Percentiles rank a stretch among this genome's conserved stretches.
phyloP scores from a whole-genome alignment of 805 yeast species.

The Zygoascus ofunaensis region DNA sequence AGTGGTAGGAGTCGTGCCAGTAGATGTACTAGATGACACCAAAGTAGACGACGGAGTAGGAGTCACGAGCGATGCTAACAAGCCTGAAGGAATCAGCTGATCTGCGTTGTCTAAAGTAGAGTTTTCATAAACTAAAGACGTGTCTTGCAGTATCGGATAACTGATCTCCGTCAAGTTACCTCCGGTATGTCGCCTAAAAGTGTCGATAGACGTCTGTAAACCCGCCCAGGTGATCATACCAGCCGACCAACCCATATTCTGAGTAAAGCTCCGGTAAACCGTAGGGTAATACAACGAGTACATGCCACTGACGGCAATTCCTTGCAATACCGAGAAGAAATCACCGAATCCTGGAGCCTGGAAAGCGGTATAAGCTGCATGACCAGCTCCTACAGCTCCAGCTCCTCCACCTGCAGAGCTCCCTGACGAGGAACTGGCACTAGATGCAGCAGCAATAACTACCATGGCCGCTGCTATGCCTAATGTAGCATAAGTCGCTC shows the following conservation, averaged over 20 bases:
- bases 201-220: constrained; percentile 25
- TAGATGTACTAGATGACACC: not conserved
- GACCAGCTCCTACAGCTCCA: constrained; percentile 7
- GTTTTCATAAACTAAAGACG: constrained; percentile 13
- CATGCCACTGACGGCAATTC: constrained; percentile 27
- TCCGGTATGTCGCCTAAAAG: constrained; percentile 22
- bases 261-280: constrained; percentile 24
- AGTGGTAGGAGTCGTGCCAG: constrained; percentile 7
- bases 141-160: constrained; percentile 8
- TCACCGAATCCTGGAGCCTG: constrained; percentile 24
- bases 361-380: constrained; percentile 6
- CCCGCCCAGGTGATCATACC: constrained; percentile 25
- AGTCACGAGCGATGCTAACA: not conserved
- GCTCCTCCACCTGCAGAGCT: constrained; percentile 3
- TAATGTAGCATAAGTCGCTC: constrained; percentile 24
- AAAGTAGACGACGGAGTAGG: constrained; percentile 11
- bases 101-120: constrained; percentile 9
- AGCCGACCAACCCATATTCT: constrained; percentile 28
- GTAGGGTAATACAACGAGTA: constrained; percentile 26
- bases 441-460: constrained; percentile 11
- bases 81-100: constrained; percentile 1
- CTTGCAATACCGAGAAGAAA: constrained; percentile 24
- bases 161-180: constrained; percentile 22
- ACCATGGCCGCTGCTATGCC: constrained; percentile 26
- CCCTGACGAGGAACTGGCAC: constrained; percentile 9